Evolutionary conservation across 2,329 filamentous ascomycete genomes (phyloP), one percentile per base, ranked within the genome.

Genomic region (Colletotrichum theobromicola): DNA sequence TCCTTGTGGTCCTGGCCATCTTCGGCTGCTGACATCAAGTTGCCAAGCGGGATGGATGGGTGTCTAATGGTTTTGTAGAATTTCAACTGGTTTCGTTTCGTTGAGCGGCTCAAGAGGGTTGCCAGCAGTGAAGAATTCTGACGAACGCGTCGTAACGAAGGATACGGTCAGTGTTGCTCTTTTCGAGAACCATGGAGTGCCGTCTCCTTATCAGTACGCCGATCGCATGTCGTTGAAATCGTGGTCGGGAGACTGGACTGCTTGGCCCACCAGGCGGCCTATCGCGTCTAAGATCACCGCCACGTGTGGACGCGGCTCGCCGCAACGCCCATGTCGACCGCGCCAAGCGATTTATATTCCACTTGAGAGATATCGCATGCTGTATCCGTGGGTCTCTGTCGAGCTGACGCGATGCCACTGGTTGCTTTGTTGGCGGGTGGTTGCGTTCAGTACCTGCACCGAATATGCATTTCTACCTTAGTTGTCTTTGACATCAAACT

Each of bases 221-320:
- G 64, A 61, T 32, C 16, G 24, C 50, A 4, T 42, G 26, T 26
- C 28, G 30, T 34, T 26, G n/a, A 9, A 9, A 66, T 15, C 5
- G 24, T 58, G 64, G 15, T 58, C 26, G 64, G 37, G 32, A 12
- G 57, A 58, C 30, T 26, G 21, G 6, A 26, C n/a, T 4, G 18
- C 34, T 16, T 61, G 66, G 66, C n/a, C 34, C 34, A 32, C 12
- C 15, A 46, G 21, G n/a, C 37, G 66, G 37, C 66, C 66, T 68
- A 61, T 61, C 53, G 53, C 53, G 35, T 68, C 12, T 26, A 18
- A 46, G 34, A 7, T 61, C 26, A 68, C 12, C 18, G 16, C 53
- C 66, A 61, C 66, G 66, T 68, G 66, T 61, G 50, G 4, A 24
- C 42, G 64, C 50, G 64, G 64, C 66, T 68, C 35, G 34, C 18